Conservation (phyloP, 495 filamentous ascomycete genomes). For the Tuber melanosporum region DNA sequence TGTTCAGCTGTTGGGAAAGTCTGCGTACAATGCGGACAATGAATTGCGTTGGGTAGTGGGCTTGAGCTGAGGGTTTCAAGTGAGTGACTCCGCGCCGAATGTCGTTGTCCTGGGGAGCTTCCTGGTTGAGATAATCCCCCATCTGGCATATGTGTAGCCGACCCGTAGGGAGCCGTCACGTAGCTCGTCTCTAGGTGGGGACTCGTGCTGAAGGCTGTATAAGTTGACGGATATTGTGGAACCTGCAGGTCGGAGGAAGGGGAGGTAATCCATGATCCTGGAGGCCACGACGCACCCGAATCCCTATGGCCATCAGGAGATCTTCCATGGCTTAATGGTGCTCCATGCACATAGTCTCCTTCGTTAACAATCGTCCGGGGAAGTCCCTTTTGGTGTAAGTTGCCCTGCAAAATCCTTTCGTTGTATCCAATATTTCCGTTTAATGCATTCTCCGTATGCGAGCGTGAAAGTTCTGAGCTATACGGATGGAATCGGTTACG, state of each 20-base stretch:
- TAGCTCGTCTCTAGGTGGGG: slow-evolving; percentile 2
- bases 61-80: slow-evolving; percentile 19
- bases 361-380: slow-evolving; percentile 11
- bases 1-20: slow-evolving; percentile 29
- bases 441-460: slow-evolving; percentile 10
- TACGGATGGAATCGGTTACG: slow-evolving; percentile 17
- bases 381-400: slow-evolving; percentile 7
- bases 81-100: slow-evolving; percentile 12
- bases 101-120: slow-evolving; percentile 7
- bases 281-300: slow-evolving; percentile 9
- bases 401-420: slow-evolving; percentile 16
- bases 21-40: slow-evolving; percentile 26
- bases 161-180: slow-evolving; percentile 10
- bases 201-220: slow-evolving; percentile 15
- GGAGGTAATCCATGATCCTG: slow-evolving; percentile 15
- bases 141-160: slow-evolving; percentile 16
- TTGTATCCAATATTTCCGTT: slow-evolving; percentile 16
- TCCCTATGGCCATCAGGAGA: slow-evolving; percentile 14
- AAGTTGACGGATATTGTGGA: slow-evolving; percentile 23
- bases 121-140: slow-evolving; percentile 4
- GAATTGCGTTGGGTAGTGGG: slow-evolving; percentile 16
- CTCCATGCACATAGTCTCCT: slow-evolving; percentile 8
- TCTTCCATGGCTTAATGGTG: slow-evolving; percentile 16
- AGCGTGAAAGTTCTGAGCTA: slow-evolving; percentile 11
- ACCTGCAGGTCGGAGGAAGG: slow-evolving; percentile 15